These are phyloP conservation scores for Amphicarpaea edgeworthii DNA, from an alignment of 306 rosid species.

Conservation along the genomic window DNA sequence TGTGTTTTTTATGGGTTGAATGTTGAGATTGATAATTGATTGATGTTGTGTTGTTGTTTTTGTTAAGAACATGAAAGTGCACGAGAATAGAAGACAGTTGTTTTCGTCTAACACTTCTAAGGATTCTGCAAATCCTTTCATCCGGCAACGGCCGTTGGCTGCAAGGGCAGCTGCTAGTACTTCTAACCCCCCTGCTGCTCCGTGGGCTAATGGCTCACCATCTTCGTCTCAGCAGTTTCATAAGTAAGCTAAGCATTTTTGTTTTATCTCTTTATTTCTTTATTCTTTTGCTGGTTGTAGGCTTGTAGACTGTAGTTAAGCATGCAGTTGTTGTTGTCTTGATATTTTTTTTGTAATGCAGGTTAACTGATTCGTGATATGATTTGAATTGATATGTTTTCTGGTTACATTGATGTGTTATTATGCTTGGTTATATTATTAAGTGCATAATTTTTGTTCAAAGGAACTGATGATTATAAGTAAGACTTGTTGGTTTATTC, in stretches of 20 bases:
- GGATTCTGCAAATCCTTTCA: constrained; percentile 91
- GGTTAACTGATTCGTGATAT: neutral
- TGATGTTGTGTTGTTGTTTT: constrained; percentile 40
- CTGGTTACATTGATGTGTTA: neutral
- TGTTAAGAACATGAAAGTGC: constrained; percentile 88
- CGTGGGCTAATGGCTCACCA: constrained; percentile 84
- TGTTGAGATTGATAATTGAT: neutral
- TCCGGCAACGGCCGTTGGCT: constrained; percentile 91
- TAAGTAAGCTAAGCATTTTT: constrained; percentile 57
- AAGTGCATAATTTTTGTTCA: neutral
- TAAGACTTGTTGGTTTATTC: neutral
- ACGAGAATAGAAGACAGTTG: constrained; percentile 89
- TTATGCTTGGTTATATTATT: constrained; percentile 30
- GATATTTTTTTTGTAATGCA: neutral
- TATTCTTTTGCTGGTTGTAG: constrained; percentile 10
- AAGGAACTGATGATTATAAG: constrained; percentile 13
- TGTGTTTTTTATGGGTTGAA: neutral
- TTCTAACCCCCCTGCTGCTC: constrained; percentile 79
- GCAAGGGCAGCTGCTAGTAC: constrained; percentile 70
- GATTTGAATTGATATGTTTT: constrained; percentile 4
- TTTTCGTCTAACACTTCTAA: constrained; percentile 77
- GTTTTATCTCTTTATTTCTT: neutral
- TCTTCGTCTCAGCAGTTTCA: constrained; percentile 66
- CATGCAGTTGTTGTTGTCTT: neutral
- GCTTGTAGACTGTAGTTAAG: neutral